Percentiles rank a stretch among this genome's conserved stretches.
These are phyloP conservation scores for Symbiodinium pilosum DNA, from an alignment of 73 alveolate genomes.

Conservation along the genomic window DNA sequence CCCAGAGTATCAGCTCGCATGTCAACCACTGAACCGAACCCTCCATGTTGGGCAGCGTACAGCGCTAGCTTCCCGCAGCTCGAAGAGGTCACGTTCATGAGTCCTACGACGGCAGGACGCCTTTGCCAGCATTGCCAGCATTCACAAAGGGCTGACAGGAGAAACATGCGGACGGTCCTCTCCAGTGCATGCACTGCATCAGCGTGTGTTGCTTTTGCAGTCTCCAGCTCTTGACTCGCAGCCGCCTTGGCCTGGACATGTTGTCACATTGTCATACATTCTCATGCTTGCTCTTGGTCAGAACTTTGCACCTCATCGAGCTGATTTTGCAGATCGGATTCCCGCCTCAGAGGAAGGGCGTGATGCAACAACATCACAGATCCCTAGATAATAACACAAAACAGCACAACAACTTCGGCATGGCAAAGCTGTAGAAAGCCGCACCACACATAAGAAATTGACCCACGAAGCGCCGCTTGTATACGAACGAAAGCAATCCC, in stretches of 20 bases:
- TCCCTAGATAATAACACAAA: too few relatives aligned
- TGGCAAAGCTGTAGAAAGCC: too few relatives aligned
- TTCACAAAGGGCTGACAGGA: background rate
- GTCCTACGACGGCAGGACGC: background rate
- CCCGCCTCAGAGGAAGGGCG: constrained; percentile 71
- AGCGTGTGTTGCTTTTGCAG: constrained; percentile 29
- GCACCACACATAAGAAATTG: too few relatives aligned
- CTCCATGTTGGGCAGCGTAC: background rate
- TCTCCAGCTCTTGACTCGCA: constrained; percentile 45
- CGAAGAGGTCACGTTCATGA: constrained; percentile 43
- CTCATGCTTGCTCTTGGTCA: too few relatives aligned
- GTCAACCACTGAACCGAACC: background rate
- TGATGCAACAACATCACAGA: too few relatives aligned
- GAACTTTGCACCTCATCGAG: background rate
- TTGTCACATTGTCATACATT: background rate
- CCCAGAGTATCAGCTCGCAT: background rate
- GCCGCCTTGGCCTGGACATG: background rate
- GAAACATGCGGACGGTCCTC: background rate
- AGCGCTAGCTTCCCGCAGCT: constrained; percentile 36
- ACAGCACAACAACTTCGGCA: too few relatives aligned
- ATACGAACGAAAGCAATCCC: too few relatives aligned
- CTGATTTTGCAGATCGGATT: background rate
- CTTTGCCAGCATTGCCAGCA: background rate
- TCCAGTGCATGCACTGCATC: constrained; percentile 25
- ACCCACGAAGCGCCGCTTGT: too few relatives aligned